Conservation (phyloP, 2,329 filamentous ascomycete genomes). For the Trichoderma endophyticum region DNA sequence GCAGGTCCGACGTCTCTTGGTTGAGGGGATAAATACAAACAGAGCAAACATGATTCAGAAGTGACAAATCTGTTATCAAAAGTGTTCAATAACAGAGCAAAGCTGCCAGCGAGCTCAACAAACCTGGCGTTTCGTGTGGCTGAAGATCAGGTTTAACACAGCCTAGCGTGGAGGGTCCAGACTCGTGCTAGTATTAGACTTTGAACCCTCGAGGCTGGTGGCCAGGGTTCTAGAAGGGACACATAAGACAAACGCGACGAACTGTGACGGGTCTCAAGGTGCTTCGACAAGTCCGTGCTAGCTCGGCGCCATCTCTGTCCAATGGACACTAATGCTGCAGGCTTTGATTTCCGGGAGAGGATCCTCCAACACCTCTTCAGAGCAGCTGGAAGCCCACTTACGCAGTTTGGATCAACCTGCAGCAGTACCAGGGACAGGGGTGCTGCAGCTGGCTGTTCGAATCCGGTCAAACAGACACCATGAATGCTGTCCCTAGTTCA, state of each 20-base stretch:
- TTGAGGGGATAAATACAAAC: background rate
- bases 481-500: background rate
- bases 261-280: background rate
- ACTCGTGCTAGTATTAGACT: slow-evolving; percentile 4
- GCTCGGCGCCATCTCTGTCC: slow-evolving; percentile 3
- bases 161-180: background rate
- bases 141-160: slow-evolving; percentile 1
- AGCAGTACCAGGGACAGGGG: slow-evolving; percentile 15
- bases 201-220: background rate
- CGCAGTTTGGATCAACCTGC: slow-evolving; percentile 19
- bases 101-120: background rate
- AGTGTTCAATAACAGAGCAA: background rate
- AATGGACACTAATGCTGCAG: slow-evolving; percentile 14
- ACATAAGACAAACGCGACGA: background rate
- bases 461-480: slow-evolving; percentile 1
- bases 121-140: background rate
- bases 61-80: background rate
- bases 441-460: slow-evolving; percentile 12
- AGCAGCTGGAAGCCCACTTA: slow-evolving; percentile 14
- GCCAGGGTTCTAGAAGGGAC: slow-evolving; percentile 18
- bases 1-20: background rate
- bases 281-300: background rate
- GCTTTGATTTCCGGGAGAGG: slow-evolving; percentile 17
- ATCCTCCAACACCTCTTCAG: slow-evolving; percentile 13
- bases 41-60: background rate